Conservation (phyloP, 148 eudicot genomes). For the Chenopodium formosanum region DNA sequence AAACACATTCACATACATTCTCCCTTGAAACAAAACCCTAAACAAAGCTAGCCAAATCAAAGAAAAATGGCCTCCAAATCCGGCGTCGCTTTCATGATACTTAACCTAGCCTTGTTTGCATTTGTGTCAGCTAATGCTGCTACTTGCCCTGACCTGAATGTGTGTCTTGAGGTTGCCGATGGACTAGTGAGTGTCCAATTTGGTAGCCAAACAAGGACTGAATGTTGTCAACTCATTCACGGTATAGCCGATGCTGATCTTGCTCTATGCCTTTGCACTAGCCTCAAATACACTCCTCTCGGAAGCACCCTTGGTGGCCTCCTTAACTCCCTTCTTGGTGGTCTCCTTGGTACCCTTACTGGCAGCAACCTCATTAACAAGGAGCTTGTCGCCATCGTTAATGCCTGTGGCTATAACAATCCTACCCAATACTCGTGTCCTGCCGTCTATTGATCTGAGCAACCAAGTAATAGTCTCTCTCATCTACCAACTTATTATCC, state of each 20-base stretch:
- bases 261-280: conserved; percentile 12
- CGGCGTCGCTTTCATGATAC: not conserved
- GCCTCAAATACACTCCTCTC: not conserved
- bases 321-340: not conserved
- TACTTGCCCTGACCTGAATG: conserved; percentile 16
- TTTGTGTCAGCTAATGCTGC: conserved; percentile 11
- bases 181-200: not conserved
- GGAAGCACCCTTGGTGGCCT: not conserved
- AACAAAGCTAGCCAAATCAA: no score
- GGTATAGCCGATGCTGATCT: not conserved
- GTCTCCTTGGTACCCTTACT: not conserved
- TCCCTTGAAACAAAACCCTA: not conserved
- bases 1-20: not conserved
- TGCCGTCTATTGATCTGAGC: no score
- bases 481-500: no score
- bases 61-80: not conserved
- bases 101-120: conserved; percentile 20
- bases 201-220: not conserved
- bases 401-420: conserved; percentile 2
- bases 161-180: conserved; percentile 6
- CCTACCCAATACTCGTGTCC: not conserved
- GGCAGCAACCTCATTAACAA: not conserved
- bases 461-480: no score
- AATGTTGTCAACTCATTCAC: conserved; percentile 1
- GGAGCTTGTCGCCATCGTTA: conserved; percentile 5